Evolutionary conservation across 352 stramenopile species (phyloP).

Genomic region (Globisporangium solare): DNA sequence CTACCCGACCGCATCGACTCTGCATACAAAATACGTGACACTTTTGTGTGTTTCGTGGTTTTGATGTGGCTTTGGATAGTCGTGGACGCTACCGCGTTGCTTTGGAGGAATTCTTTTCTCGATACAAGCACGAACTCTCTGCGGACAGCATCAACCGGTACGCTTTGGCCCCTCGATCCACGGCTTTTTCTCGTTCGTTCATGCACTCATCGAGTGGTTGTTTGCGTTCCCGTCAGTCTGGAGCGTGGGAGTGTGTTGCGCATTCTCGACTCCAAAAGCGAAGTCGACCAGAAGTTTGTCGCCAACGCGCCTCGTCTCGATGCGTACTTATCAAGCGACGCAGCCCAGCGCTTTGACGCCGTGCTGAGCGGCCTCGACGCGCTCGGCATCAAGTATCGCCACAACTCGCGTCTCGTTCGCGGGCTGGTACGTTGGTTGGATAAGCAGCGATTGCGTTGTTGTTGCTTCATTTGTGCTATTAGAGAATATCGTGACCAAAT

Average conservation of each 20-base stretch:
- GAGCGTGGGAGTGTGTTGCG: constrained; percentile 80
- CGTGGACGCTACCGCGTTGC: constrained; percentile 61
- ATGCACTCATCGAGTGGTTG: neutral
- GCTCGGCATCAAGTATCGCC: constrained; percentile 51
- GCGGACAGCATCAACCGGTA: constrained; percentile 71
- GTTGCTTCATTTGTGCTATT: neutral
- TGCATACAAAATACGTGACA: too few species aligned
- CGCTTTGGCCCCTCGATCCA: neutral
- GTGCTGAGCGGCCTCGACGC: constrained; percentile 57
- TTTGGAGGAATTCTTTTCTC: constrained; percentile 58
- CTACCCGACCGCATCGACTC: neutral
- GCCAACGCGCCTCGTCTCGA: constrained; percentile 57
- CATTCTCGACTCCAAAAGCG: constrained; percentile 84
- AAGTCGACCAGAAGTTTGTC: constrained; percentile 62
- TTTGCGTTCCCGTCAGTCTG: constrained; percentile 25
- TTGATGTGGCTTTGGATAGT: constrained; percentile 18
- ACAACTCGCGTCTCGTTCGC: constrained; percentile 74
- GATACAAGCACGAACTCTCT: constrained; percentile 63
- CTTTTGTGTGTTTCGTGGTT: neutral
- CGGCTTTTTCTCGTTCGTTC: neutral
- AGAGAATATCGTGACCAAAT: neutral
- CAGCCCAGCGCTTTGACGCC: constrained; percentile 63
- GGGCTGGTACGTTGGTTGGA: constrained; percentile 43
- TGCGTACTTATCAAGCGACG: constrained; percentile 58
- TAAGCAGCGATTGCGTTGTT: neutral